Percentiles rank a stretch among this genome's conserved stretches.
Evolutionary conservation across 805 yeast genomes (phyloP).

Genomic region (Metschnikowia drakensbergensis): DNA sequence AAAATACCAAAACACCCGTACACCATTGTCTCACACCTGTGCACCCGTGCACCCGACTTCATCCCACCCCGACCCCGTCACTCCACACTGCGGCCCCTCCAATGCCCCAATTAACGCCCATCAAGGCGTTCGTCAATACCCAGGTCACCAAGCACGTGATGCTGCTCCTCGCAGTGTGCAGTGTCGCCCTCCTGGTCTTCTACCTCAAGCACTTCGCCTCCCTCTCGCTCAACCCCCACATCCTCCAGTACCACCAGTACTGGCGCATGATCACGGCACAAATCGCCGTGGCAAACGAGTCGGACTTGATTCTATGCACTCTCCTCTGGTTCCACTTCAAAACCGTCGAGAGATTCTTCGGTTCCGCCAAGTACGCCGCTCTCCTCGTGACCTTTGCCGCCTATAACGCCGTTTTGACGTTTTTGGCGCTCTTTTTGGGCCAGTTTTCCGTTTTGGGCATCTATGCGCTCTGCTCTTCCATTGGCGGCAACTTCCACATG

Average conservation of each 20-base stretch:
- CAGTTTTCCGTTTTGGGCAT: slow-evolving; percentile 32
- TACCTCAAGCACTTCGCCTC: slow-evolving; percentile 42
- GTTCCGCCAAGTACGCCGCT: slow-evolving; percentile 51
- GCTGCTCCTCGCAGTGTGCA: slow-evolving; percentile 25
- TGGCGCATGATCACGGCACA: slow-evolving; percentile 53
- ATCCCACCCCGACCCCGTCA: neutral
- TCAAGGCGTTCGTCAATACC: slow-evolving; percentile 38
- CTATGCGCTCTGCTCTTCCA: slow-evolving; percentile 27
- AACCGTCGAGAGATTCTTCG: slow-evolving; percentile 54
- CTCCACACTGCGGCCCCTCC: neutral
- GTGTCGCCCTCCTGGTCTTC: slow-evolving; percentile 42
- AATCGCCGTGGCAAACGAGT: slow-evolving; percentile 53
- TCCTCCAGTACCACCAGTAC: slow-evolving; percentile 52
- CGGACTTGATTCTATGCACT: slow-evolving; percentile 48
- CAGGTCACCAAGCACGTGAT: slow-evolving; percentile 36
- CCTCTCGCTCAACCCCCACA: slow-evolving; percentile 50
- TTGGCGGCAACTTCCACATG: slow-evolving; percentile 6
- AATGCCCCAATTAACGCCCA: slow-evolving; percentile 41
- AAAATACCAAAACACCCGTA: no score
- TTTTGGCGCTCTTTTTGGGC: slow-evolving; percentile 41
- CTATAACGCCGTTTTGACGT: slow-evolving; percentile 44
- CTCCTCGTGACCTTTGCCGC: slow-evolving; percentile 40
- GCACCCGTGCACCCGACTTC: neutral
- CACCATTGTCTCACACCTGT: neutral
- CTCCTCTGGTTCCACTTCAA: slow-evolving; percentile 50